Evolutionary conservation across 2,329 filamentous ascomycete species (phyloP), one percentile per base, ranked within the genome.

Genomic region (Rhynchosporium agropyri): DNA sequence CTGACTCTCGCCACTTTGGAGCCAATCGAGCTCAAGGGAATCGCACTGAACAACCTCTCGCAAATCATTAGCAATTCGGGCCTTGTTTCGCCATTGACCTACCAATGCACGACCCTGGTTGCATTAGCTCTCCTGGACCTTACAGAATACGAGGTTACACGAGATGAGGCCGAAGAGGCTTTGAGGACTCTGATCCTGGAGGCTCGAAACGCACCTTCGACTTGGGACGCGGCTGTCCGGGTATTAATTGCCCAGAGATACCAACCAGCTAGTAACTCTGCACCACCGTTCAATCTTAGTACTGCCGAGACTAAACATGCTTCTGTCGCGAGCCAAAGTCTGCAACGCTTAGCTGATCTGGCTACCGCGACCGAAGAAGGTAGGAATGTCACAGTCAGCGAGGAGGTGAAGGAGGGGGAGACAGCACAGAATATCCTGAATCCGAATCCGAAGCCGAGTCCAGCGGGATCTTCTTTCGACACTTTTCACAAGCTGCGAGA

Each of bases 81-180:
- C 53, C 76, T 87, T 7, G 77, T 84, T 51, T 87, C 81, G 59
- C 88, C 89, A 0, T 76, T 91, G 50, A 86, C 85, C 61, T 86
- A 90, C 71, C 87, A 91, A 71, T 88, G 89, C 67, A 82, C 82
- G 60, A 81, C 81, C 12, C 78, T 91, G 9, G 80, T 82, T 1
- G 79, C 83, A 10, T 78, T 89, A 70, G 82, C 83, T n/a, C 77
- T 92, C 3, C 75, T 84, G 54, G 84, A 88, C 67, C 78, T 91
- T 40, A 76, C 77, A 38, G 84, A 82, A 68, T 75, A 82, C 8
- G 81, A 85, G 8, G 79, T 77, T 64, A 84, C 82, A 2, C 81
- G 80, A 50, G 82, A 85, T 4, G 84, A 87, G 67, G 86, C 86
- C 0, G 78, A 78, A 13, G 77, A 78, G 62, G 77, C 84, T 7